Evolutionary conservation across 2,329 filamentous ascomycete species (phyloP).

Genomic region (Alternaria triticina): DNA sequence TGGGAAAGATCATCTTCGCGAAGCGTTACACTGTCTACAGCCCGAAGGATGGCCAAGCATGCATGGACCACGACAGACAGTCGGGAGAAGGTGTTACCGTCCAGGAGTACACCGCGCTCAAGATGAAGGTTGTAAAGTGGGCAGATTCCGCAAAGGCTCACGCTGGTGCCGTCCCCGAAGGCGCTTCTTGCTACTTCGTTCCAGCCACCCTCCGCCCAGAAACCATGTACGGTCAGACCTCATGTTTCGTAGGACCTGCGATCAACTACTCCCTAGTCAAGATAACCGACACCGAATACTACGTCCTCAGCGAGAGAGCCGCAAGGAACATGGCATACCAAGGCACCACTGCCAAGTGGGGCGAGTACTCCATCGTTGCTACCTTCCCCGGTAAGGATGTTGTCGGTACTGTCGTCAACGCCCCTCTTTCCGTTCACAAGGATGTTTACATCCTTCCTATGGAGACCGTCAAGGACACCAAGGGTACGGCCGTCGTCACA

Average conservation of each 20-base stretch:
- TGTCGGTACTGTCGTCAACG: slow-evolving; percentile 86
- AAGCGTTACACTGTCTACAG: slow-evolving; percentile 91
- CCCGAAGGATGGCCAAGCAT: slow-evolving; percentile 86
- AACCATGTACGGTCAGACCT: slow-evolving; percentile 98
- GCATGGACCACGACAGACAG: slow-evolving; percentile 84
- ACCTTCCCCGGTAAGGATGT: slow-evolving; percentile 80
- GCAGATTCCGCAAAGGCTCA: slow-evolving; percentile 73
- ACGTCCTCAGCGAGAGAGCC: slow-evolving; percentile 78
- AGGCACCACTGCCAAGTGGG: slow-evolving; percentile 79
- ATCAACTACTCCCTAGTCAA: slow-evolving; percentile 91
- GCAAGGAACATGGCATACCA: slow-evolving; percentile 98
- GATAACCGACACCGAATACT: slow-evolving; percentile 71
- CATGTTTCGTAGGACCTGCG: slow-evolving; percentile 91
- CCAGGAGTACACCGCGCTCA: slow-evolving; percentile 92
- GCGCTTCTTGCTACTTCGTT: slow-evolving; percentile 84
- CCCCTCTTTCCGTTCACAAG: slow-evolving; percentile 81
- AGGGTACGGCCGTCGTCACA: slow-evolving; percentile 96
- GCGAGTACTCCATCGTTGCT: slow-evolving; percentile 74
- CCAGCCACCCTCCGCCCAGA: slow-evolving; percentile 92
- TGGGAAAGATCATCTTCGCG: slow-evolving; percentile 92
- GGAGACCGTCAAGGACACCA: slow-evolving; percentile 89
- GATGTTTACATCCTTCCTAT: slow-evolving; percentile 91
- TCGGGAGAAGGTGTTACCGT: slow-evolving; percentile 82
- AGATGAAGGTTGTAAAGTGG: slow-evolving; percentile 92
- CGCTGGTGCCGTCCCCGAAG: slow-evolving; percentile 77